Evolutionary conservation across 768 basidiomycete genomes (phyloP).

Genomic region (Xerocomellus dryophilus): DNA sequence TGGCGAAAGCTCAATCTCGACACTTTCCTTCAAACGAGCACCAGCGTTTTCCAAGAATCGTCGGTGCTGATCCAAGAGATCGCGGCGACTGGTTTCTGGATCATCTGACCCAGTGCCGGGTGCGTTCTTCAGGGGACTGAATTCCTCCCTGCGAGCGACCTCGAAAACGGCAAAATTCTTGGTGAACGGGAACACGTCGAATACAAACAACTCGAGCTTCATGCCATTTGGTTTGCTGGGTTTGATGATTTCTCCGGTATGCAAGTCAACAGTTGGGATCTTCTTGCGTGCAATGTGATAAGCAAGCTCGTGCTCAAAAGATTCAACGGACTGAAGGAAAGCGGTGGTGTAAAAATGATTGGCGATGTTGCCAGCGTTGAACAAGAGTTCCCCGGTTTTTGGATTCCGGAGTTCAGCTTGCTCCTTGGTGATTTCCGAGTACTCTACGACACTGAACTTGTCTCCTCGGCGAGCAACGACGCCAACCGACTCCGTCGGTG

Average conservation of each 20-base stretch:
- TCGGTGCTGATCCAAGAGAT: conserved; percentile 84
- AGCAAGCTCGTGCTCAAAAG: conserved; percentile 84
- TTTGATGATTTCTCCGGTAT: conserved; percentile 67
- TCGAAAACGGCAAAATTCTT: conserved; percentile 82
- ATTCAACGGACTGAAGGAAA: conserved; percentile 74
- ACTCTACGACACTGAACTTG: conserved; percentile 92
- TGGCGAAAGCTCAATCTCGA: conserved; percentile 90
- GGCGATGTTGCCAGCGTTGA: conserved; percentile 95
- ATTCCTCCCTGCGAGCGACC: conserved; percentile 85
- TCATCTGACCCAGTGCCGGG: conserved; percentile 89
- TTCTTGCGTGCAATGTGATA: conserved; percentile 99
- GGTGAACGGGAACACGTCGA: conserved; percentile 97
- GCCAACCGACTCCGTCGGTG: conserved; percentile 88
- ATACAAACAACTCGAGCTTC: conserved; percentile 98
- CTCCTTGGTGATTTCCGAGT: conserved; percentile 89
- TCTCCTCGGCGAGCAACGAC: conserved; percentile 84
- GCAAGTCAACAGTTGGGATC: conserved; percentile 78
- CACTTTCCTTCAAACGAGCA: conserved; percentile 63
- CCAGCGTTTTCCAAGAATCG: conserved; percentile 82
- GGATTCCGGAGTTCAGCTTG: conserved; percentile 76
- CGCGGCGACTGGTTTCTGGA: conserved; percentile 84
- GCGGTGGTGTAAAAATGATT: conserved; percentile 96
- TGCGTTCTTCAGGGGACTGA: conserved; percentile 96
- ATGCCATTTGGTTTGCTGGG: conserved; percentile 94
- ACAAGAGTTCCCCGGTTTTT: conserved; percentile 71